Percentiles rank a stretch among this genome's conserved stretches.
phyloP scores from a whole-genome alignment of 2,329 filamentous ascomycete genomes.

The Pseudocercospora cruenta region DNA sequence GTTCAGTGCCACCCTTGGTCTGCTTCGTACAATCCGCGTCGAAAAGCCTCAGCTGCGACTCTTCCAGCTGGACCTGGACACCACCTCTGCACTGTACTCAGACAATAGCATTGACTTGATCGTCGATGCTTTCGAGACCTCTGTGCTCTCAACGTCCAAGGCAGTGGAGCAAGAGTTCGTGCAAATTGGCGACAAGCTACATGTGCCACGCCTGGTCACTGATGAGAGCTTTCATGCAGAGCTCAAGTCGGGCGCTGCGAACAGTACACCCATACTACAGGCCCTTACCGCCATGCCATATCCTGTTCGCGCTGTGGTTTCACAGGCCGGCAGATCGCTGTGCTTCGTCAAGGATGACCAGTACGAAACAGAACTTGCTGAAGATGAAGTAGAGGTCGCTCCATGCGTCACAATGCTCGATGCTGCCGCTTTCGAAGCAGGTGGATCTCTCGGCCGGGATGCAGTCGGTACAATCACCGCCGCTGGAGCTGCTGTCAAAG shows the following conservation, averaged over 20 bases:
- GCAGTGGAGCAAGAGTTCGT: constrained; percentile 12
- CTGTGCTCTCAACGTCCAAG: not conserved
- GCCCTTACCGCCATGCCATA: not conserved
- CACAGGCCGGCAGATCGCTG: not conserved
- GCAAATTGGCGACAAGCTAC: constrained; percentile 8
- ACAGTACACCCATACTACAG: not conserved
- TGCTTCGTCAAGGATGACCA: constrained; percentile 10
- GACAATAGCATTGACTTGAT: constrained; percentile 9
- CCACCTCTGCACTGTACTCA: not conserved
- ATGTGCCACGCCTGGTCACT: constrained; percentile 9
- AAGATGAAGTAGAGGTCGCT: constrained; percentile 4
- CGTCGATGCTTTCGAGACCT: constrained; percentile 11
- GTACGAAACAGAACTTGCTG: not conserved
- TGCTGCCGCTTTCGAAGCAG: constrained; percentile 2
- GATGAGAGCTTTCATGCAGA: constrained; percentile 14
- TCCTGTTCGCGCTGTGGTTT: constrained; percentile 8
- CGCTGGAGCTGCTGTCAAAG: not conserved
- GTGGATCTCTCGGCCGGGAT: not conserved
- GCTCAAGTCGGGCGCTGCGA: constrained; percentile 1
- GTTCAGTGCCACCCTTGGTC: constrained; percentile 5
- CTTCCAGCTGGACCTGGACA: constrained; percentile 11
- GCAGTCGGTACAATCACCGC: not conserved
- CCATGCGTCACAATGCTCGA: constrained; percentile 1
- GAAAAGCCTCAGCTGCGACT: constrained; percentile 14
- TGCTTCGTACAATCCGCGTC: constrained; percentile 10